Percentiles rank a stretch among this genome's conserved stretches.
These are phyloP conservation scores for Mucor lusitanicus DNA, from an alignment of 371 early-diverging fungal species.

Conservation along the genomic window DNA sequence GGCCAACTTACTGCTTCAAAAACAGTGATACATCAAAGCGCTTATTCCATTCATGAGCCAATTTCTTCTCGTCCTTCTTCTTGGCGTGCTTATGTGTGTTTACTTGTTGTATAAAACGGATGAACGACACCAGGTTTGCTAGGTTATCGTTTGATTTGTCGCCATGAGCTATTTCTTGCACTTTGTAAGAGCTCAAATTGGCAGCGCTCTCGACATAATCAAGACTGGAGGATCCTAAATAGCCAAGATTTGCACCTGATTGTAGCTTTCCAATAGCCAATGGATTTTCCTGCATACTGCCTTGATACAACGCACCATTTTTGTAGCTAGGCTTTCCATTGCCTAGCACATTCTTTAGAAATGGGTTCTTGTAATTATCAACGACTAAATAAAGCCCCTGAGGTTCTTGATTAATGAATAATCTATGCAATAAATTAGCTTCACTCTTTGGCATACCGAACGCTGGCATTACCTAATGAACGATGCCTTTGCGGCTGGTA, in stretches of 20 bases:
- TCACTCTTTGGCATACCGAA: background rate
- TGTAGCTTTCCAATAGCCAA: constrained; percentile 17
- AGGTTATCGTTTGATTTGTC: constrained; percentile 16
- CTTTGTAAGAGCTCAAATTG: constrained; percentile 17
- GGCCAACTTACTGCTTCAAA: constrained; percentile 38
- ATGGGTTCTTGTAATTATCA: constrained; percentile 44
- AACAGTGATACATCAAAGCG: constrained; percentile 46
- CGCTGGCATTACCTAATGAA: constrained; percentile 35
- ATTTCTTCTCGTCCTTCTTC: background rate
- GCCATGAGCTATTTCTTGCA: constrained; percentile 17
- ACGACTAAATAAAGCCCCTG: constrained; percentile 45
- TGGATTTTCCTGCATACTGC: constrained; percentile 36
- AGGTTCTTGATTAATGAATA: constrained; percentile 46
- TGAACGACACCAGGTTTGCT: constrained; percentile 36
- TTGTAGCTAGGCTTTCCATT: constrained; percentile 13
- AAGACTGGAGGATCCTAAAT: constrained; percentile 13
- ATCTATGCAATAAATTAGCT: constrained; percentile 5
- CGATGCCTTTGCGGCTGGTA: constrained; percentile 44
- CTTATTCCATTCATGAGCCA: constrained; percentile 32
- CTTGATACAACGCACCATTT: constrained; percentile 32
- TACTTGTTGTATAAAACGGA: constrained; percentile 34
- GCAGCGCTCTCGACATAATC: constrained; percentile 14
- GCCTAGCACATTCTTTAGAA: constrained; percentile 26
- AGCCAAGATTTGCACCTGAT: constrained; percentile 35
- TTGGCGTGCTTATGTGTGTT: background rate